Evolutionary conservation across 192 early-diverging fungal genomes (phyloP), one percentile per base, ranked within the genome.

Genomic region (Phycomyces nitens): DNA sequence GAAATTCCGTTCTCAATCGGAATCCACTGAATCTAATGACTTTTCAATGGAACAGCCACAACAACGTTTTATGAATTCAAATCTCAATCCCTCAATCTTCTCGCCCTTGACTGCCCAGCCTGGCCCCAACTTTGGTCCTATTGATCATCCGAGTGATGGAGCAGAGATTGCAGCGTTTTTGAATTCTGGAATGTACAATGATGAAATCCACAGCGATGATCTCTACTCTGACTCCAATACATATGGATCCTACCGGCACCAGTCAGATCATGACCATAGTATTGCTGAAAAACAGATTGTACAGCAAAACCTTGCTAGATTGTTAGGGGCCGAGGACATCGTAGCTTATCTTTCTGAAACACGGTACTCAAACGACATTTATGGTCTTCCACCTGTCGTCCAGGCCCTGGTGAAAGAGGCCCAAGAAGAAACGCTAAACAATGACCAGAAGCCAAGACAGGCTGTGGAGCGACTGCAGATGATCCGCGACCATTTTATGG

Each of bases 311-410:
- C 5, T 58, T 41, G 65, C 62, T 16, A 52, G 57, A 4, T 65
- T 71, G 21, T 27, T 78, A n/a, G 42, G 60, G n/a, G n/a, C 58
- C n/a, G 58, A 75, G 12, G 74, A 79, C 52, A 70, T 79, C 26
- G 56, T 66, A 18, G 50, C 23, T 16, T 79, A 79, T 58, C 41
- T 79, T n/a, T 11, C 18, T 34, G 42, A 73, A n/a, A 60, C 57
- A 14, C 54, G 42, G 2, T 79, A 79, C 61, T 63, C 60, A 6
- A 68, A 79, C 26, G 77, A 79, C 56, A 53, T 79, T 0, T 73
- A 79, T 52, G 71, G 60, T 3, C 27, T 76, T 12, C 74, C 77
- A 0, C 12, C 34, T 21, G 49, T 59, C 54, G 40, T 73, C 15
- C 64, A 70, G 34, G 22, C 42, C 18, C 14, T 77, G 29, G 63